Percentiles rank a stretch among this genome's conserved stretches.
Evolutionary conservation across 139 green algal genomes (phyloP).

Genomic region (Chlorella sp.): DNA sequence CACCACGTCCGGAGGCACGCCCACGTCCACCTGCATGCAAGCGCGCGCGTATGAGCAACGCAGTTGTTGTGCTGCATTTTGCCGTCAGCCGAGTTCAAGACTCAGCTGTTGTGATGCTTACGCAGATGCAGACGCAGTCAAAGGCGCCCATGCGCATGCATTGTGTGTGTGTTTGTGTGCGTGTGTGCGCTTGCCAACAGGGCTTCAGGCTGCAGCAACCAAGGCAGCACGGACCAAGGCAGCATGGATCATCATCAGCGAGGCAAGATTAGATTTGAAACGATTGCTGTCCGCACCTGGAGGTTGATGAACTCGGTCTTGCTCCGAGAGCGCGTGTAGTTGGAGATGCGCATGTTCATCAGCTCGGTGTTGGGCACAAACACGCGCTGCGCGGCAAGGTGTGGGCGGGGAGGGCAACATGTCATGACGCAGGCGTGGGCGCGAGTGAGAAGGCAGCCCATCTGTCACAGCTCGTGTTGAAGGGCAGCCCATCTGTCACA

Average conservation of each 20-base stretch:
- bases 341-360: conserved; percentile 16
- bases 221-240: too few relatives aligned
- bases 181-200: too few relatives aligned
- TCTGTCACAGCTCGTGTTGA: too few relatives aligned
- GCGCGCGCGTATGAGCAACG: neutral
- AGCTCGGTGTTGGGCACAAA: conserved; percentile 20
- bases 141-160: too few relatives aligned
- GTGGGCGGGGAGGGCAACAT: neutral
- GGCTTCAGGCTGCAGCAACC: too few relatives aligned
- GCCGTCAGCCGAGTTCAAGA: too few relatives aligned
- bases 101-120: too few relatives aligned
- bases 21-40: conserved; percentile 4
- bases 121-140: too few relatives aligned
- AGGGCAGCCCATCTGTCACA: too few relatives aligned
- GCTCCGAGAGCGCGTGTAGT: conserved; percentile 18
- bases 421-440: too few relatives aligned
- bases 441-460: too few relatives aligned
- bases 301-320: conserved; percentile 8
- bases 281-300: neutral
- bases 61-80: neutral
- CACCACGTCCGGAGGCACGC: neutral
- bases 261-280: neutral
- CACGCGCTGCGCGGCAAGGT: conserved; percentile 9
- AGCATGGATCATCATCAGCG: neutral
- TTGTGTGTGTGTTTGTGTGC: too few relatives aligned